phyloP scores from a whole-genome alignment of 306 rosid species.

The Cucurbita argyrosperma region DNA sequence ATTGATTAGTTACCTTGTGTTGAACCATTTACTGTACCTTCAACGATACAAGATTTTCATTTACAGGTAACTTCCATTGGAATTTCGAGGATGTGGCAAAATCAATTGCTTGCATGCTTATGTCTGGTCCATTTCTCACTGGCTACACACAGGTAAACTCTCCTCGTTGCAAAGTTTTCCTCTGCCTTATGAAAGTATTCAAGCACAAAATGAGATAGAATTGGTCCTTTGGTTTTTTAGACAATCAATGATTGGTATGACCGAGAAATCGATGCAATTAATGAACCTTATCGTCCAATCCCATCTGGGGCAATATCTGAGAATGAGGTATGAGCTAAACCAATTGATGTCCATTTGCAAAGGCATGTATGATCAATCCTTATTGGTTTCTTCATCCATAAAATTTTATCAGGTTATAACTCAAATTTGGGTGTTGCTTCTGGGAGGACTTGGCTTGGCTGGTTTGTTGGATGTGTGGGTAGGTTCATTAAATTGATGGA shows the following conservation, averaged over 20 bases:
- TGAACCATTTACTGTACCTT: background rate
- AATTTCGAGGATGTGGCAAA: conserved; percentile 71
- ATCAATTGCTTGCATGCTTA: conserved; percentile 75
- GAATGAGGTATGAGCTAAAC: conserved; percentile 45
- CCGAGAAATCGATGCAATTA: conserved; percentile 92
- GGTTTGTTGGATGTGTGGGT: conserved; percentile 88
- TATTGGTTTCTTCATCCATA: background rate
- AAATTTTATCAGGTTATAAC: conserved; percentile 54
- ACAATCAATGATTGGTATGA: conserved; percentile 96
- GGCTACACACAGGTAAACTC: conserved; percentile 78
- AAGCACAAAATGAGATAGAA: background rate
- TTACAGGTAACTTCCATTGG: conserved; percentile 90
- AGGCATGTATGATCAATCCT: background rate
- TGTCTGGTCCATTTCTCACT: conserved; percentile 92
- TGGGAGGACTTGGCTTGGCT: conserved; percentile 74
- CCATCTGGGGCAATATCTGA: conserved; percentile 95
- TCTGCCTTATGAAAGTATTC: conserved; percentile 6
- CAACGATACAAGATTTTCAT: background rate
- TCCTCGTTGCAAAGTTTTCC: background rate
- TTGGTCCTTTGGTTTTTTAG: conserved; percentile 21
- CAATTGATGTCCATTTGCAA: background rate
- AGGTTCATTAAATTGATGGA: conserved; percentile 20
- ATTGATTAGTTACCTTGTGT: background rate
- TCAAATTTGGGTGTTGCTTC: conserved; percentile 87
- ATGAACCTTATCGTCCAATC: conserved; percentile 96